Evolutionary conservation across 2,329 filamentous ascomycete genomes (phyloP).

Genomic region (Ophiostoma piceae): DNA sequence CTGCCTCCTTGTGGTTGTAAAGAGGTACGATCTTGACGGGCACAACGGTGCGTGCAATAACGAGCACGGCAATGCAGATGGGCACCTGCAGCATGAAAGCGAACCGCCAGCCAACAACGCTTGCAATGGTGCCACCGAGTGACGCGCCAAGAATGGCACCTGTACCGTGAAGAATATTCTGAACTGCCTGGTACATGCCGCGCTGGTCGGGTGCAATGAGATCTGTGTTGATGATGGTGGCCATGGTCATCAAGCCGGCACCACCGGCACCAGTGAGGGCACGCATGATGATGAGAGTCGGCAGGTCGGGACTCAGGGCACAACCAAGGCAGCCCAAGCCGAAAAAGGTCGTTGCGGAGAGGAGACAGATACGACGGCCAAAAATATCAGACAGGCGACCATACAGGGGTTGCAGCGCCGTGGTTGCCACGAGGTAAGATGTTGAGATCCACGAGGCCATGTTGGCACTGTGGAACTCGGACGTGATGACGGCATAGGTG

Average conservation of each 20-base stretch:
- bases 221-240: conserved; percentile 65
- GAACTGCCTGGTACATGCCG: conserved; percentile 66
- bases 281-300: conserved; percentile 47
- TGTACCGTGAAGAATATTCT: conserved; percentile 66
- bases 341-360: conserved; percentile 49
- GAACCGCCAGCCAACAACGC: conserved; percentile 63
- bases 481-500: conserved; percentile 59
- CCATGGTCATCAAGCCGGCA: conserved; percentile 66
- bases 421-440: conserved; percentile 66
- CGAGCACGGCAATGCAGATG: conserved; percentile 50
- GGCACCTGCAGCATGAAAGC: conserved; percentile 61
- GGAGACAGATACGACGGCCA: conserved; percentile 59
- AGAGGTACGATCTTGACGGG: neutral
- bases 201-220: conserved; percentile 63
- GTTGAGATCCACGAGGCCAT: conserved; percentile 54
- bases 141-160: conserved; percentile 67
- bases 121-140: conserved; percentile 61
- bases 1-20: conserved; percentile 24
- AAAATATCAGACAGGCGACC: conserved; percentile 49
- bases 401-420: conserved; percentile 69
- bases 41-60: conserved; percentile 16
- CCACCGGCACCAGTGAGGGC: conserved; percentile 54
- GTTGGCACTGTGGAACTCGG: conserved; percentile 42
- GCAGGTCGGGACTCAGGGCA: conserved; percentile 45
- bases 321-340: conserved; percentile 48